A percentile compares a stretch with the other conserved stretches of the same genome.
Evolutionary conservation across 2,329 filamentous ascomycete genomes (phyloP).

Genomic region (Phialocephala subalpina): DNA sequence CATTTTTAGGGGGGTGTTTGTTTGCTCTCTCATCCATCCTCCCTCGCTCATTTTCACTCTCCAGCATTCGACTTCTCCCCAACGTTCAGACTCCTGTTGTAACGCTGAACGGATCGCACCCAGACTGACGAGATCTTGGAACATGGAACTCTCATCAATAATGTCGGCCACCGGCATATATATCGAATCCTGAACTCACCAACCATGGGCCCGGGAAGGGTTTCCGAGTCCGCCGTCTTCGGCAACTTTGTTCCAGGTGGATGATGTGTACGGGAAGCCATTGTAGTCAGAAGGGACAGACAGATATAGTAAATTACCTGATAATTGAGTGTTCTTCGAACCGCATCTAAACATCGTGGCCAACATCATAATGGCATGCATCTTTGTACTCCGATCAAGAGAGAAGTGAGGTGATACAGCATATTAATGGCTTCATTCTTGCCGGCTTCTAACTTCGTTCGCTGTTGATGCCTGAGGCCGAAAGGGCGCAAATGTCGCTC

Average conservation of each 20-base stretch:
- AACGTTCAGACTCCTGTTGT: too few relatives aligned
- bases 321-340: background rate
- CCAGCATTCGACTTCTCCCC: too few relatives aligned
- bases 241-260: background rate
- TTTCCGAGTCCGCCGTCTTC: background rate
- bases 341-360: background rate
- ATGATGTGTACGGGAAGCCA: background rate
- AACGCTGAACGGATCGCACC: too few relatives aligned
- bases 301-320: background rate
- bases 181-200: too few relatives aligned
- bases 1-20: too few relatives aligned
- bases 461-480: background rate
- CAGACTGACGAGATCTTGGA: too few relatives aligned
- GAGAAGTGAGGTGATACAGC: conserved; percentile 5
- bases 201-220: too few relatives aligned
- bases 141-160: too few relatives aligned
- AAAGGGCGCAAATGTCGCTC: background rate
- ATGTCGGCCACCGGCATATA: too few relatives aligned
- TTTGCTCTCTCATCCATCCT: too few relatives aligned
- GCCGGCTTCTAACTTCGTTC: background rate
- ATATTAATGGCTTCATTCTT: background rate
- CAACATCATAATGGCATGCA: background rate
- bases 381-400: background rate
- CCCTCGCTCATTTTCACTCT: too few relatives aligned
- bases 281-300: background rate